Conservation (phyloP, 2,329 filamentous ascomycete species). For the Penicillium sp. region DNA sequence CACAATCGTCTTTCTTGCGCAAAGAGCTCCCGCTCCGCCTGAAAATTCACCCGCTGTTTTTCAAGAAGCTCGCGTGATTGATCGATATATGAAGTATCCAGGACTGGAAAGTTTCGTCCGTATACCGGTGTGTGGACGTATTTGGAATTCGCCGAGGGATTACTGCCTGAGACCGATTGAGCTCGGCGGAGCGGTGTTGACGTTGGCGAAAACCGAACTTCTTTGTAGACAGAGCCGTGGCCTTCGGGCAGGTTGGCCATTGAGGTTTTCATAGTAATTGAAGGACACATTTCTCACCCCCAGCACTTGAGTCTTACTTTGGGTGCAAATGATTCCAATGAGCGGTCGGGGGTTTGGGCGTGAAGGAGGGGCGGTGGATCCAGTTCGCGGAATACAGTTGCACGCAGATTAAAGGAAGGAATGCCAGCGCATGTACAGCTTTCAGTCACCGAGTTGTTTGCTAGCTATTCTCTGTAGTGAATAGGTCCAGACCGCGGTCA, state of each 20-base stretch:
- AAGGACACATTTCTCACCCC: not conserved
- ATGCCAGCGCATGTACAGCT: not conserved
- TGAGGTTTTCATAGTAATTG: constrained; percentile 27
- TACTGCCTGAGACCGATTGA: constrained; percentile 41
- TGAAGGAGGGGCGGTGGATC: constrained; percentile 1
- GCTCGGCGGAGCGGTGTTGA: constrained; percentile 38
- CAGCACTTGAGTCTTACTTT: not conserved
- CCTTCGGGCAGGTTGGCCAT: constrained; percentile 29
- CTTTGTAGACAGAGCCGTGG: constrained; percentile 40
- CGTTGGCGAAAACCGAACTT: constrained; percentile 44
- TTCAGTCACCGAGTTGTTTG: not conserved
- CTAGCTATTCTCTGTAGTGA: not conserved
- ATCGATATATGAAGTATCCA: constrained; percentile 42
- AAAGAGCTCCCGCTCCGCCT: constrained; percentile 43
- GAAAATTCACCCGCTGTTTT: constrained; percentile 39
- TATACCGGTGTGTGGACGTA: constrained; percentile 21
- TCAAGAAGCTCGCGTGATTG: constrained; percentile 43
- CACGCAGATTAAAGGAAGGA: not conserved
- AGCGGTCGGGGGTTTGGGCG: not conserved
- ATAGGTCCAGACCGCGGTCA: not conserved
- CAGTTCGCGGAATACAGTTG: not conserved
- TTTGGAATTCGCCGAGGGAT: constrained; percentile 31
- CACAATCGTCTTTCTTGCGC: constrained; percentile 46
- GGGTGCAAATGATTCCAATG: not conserved
- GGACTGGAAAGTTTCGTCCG: constrained; percentile 23